phyloP scores from a whole-genome alignment of 1,284 basidiomycete genomes.

The Sanghuangporus weigelae region DNA sequence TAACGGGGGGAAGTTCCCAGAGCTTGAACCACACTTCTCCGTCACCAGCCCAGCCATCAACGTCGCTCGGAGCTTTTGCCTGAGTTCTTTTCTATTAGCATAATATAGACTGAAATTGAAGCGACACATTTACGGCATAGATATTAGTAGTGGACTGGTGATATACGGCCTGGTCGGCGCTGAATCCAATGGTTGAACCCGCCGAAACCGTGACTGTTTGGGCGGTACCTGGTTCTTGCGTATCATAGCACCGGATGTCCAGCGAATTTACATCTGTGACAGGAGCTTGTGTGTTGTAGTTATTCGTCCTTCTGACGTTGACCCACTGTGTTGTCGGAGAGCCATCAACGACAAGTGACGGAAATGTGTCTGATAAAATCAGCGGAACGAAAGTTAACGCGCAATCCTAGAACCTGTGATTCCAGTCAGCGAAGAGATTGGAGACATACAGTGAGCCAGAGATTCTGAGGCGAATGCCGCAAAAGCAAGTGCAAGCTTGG shows the following conservation, averaged over 20 bases:
- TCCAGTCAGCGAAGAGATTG: not conserved
- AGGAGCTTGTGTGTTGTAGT: slow-evolving; percentile 37
- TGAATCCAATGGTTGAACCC: slow-evolving; percentile 31
- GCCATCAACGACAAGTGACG: slow-evolving; percentile 35
- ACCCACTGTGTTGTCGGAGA: slow-evolving; percentile 33
- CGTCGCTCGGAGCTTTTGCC: slow-evolving; percentile 33
- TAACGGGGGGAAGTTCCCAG: slow-evolving; percentile 22
- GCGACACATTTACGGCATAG: slow-evolving; percentile 27
- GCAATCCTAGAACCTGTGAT: not conserved
- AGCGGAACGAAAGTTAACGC: not conserved
- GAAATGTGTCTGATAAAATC: slow-evolving; percentile 34
- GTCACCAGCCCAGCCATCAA: slow-evolving; percentile 32
- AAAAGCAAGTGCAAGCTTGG: not conserved
- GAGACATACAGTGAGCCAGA: slow-evolving; percentile 14
- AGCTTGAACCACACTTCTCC: slow-evolving; percentile 39
- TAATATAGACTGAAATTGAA: not conserved
- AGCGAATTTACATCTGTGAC: slow-evolving; percentile 32
- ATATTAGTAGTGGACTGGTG: slow-evolving; percentile 37
- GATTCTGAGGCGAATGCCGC: slow-evolving; percentile 6
- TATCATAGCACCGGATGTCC: slow-evolving; percentile 39
- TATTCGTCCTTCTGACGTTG: slow-evolving; percentile 40
- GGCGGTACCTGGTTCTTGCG: slow-evolving; percentile 29
- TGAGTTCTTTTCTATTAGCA: not conserved
- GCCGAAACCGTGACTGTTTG: slow-evolving; percentile 32
- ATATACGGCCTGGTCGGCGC: slow-evolving; percentile 32